Conservation (phyloP, 2,329 filamentous ascomycete genomes). For the Verticillium longisporum region DNA sequence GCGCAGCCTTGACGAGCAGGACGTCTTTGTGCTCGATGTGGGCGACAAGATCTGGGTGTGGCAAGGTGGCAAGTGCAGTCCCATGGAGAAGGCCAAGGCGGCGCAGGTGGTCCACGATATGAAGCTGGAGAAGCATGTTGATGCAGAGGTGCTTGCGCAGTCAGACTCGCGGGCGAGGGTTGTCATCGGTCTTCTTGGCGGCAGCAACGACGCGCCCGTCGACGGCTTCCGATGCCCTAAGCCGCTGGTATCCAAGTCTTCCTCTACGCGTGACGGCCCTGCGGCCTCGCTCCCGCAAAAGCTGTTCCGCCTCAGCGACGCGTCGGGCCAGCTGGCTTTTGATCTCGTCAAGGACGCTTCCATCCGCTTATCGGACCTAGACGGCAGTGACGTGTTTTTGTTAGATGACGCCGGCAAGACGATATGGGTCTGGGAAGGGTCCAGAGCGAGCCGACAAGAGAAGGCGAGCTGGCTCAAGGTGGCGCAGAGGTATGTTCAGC, state of each 20-base stretch:
- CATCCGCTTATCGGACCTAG: conserved; percentile 41
- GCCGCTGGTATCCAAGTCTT: conserved; percentile 27
- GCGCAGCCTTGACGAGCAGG: conserved; percentile 55
- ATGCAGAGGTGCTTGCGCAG: conserved; percentile 60
- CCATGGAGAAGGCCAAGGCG: conserved; percentile 63
- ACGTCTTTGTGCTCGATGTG: conserved; percentile 60
- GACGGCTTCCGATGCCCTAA: conserved; percentile 32
- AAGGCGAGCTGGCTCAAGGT: conserved; percentile 54
- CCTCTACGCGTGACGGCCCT: conserved; percentile 7
- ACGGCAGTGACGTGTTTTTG: conserved; percentile 56
- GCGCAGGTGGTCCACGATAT: conserved; percentile 61
- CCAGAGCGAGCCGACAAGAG: conserved; percentile 49
- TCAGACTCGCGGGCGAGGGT: conserved; percentile 47
- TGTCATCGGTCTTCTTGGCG: conserved; percentile 50
- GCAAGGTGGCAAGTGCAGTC: conserved; percentile 59
- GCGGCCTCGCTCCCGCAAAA: conserved; percentile 23
- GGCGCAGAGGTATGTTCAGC: conserved; percentile 47
- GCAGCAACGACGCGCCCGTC: conserved; percentile 30
- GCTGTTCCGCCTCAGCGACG: conserved; percentile 58
- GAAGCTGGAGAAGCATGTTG: conserved; percentile 55
- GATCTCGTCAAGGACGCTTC: conserved; percentile 49
- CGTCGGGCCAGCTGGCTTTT: conserved; percentile 49
- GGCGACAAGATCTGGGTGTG: conserved; percentile 62
- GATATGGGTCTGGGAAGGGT: conserved; percentile 63
- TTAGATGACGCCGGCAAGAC: conserved; percentile 48